These are phyloP conservation scores for Diaporthe citriasiana DNA, from an alignment of 2,329 filamentous ascomycete genomes.

Conservation along the genomic window DNA sequence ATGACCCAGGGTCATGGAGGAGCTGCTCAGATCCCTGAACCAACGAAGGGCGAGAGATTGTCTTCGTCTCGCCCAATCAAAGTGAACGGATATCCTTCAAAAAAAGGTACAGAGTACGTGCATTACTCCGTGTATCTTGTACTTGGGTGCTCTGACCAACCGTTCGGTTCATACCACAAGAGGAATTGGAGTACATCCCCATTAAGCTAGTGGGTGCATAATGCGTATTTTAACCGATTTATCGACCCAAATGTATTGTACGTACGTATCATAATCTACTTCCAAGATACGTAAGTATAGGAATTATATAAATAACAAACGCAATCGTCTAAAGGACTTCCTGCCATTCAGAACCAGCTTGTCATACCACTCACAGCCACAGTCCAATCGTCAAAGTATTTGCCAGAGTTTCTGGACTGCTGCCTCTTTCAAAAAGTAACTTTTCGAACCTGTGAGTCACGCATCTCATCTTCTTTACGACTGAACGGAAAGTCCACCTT, in stretches of 20 bases:
- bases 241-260: not conserved
- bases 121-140: not conserved
- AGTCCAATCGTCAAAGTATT: not conserved
- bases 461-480: not conserved
- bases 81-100: too few species aligned
- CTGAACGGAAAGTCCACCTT: not conserved
- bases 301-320: not conserved
- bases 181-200: not conserved
- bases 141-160: not conserved
- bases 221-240: not conserved
- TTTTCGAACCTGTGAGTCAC: slow-evolving; percentile 3
- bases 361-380: not conserved
- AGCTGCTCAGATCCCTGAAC: not conserved
- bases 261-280: not conserved
- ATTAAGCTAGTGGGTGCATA: not conserved
- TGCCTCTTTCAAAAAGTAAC: too few species aligned
- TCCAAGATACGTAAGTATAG: not conserved
- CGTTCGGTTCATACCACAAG: not conserved
- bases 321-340: not conserved
- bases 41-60: not conserved
- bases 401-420: too few species aligned
- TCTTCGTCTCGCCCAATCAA: too few species aligned
- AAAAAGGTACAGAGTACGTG: not conserved
- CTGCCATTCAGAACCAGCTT: not conserved
- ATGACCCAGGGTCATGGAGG: not conserved